Conservation (phyloP, 2,329 filamentous ascomycete genomes). For the Exophiala sp. region DNA sequence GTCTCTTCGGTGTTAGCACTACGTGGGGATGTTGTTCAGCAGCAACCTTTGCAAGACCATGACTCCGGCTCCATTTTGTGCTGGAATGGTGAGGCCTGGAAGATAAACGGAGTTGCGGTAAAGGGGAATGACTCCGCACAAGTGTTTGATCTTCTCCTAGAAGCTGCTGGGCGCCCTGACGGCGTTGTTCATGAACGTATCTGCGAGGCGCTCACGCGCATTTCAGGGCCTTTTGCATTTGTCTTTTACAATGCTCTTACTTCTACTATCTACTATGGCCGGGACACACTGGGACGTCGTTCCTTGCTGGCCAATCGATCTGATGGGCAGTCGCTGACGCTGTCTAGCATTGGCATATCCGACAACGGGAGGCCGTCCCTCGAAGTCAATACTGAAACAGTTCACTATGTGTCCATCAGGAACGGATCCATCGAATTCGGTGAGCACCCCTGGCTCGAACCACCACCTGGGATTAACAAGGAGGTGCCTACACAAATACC, state of each 20-base stretch:
- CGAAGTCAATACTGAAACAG: constrained; percentile 79
- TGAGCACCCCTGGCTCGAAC: constrained; percentile 13
- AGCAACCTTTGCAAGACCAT: constrained; percentile 64
- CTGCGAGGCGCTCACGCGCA: constrained; percentile 53
- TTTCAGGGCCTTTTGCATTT: constrained; percentile 85
- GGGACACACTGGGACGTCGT: constrained; percentile 80
- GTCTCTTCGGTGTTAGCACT: constrained; percentile 84
- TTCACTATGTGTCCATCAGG: constrained; percentile 55
- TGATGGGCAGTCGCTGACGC: constrained; percentile 43
- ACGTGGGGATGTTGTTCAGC: constrained; percentile 64
- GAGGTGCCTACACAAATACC: not conserved
- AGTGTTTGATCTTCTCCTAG: constrained; percentile 57
- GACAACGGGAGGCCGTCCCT: constrained; percentile 33
- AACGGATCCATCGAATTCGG: constrained; percentile 1
- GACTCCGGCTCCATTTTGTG: constrained; percentile 63
- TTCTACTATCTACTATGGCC: constrained; percentile 67
- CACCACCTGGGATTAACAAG: constrained; percentile 10
- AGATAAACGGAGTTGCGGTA: constrained; percentile 53
- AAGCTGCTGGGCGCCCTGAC: constrained; percentile 34
- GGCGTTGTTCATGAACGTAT: constrained; percentile 26
- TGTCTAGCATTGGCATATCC: constrained; percentile 73
- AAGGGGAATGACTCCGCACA: constrained; percentile 69
- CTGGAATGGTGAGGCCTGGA: constrained; percentile 98
- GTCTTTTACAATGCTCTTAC: constrained; percentile 66
- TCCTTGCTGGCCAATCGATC: constrained; percentile 57